Base-by-base conservation (phyloP, 805 yeast species). In the Saccharomycopsis sp. region DNA sequence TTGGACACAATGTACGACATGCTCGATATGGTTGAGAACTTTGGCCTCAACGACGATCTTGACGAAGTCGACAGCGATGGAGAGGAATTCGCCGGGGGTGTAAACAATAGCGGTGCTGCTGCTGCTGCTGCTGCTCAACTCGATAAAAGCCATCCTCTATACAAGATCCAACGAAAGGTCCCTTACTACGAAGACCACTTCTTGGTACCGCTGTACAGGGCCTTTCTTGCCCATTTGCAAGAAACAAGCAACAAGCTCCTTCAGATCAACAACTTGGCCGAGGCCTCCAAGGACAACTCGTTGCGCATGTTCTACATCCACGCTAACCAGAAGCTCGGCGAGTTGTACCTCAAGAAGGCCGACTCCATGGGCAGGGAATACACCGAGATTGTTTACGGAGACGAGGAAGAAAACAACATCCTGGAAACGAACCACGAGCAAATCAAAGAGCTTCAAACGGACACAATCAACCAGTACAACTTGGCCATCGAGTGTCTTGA, bases 1-100 rank as follows among this genome's bases (percentile, higher is more conserved):
- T 61, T 82, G 48, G 71, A 73, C 40, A 66, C 74, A 1, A 60
- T 78, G 34, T 83, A 81, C 55, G 89, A 80, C 55, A 60, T 80
- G 45, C 58, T 82, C 23, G 88, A 80, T 42, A 72, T 81, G 45
- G 65, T 78, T 23, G 75, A 73, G 48, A 73, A 75, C 52, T 80
- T 81, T 47, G 88, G 86, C 20, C 63, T 66, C 32, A 69, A 67
- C 31, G 60, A 63, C 16, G 56, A 71, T 36, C 64, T 69, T 19
- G 71, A 66, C 22, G 84, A 76, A 50, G 61, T 76, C 22, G 83
- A 74, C 43, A 70, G 76, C 54, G 80, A 73, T 39, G 64, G 61
- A 27, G 80, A 73, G 39, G 68, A 59, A 10, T n/a, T n/a, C n/a
- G n/a, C n/a, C n/a, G n/a, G n/a, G n/a, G n/a, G n/a, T n/a, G n/a